phyloP scores from a whole-genome alignment of 2,329 filamentous ascomycete species.

The Botrytis aclada region DNA sequence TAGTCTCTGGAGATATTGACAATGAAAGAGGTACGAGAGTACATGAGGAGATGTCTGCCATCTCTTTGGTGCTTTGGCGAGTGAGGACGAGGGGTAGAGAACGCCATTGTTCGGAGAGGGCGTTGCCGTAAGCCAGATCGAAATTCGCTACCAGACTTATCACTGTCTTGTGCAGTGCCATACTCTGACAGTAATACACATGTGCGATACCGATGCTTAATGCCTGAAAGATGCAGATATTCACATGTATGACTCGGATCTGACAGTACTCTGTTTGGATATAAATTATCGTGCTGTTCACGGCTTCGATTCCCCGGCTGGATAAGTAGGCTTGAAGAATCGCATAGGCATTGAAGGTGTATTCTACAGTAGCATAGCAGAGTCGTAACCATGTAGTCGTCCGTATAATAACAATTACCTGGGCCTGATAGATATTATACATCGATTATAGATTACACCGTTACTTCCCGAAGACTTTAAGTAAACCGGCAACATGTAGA shows the following conservation, averaged over 20 bases:
- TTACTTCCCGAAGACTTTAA: not conserved
- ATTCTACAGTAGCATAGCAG: not conserved
- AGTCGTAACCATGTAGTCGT: not conserved
- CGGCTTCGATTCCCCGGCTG: conserved; percentile 5
- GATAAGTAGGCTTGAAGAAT: not conserved
- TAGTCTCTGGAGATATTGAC: conserved; percentile 4
- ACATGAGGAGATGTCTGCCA: not conserved
- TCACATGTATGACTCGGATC: conserved; percentile 7
- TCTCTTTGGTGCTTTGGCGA: conserved; percentile 1
- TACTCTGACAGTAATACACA: not conserved
- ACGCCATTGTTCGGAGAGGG: conserved; percentile 8
- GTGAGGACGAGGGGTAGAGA: conserved; percentile 3
- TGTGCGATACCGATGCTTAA: not conserved
- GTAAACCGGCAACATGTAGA: not conserved
- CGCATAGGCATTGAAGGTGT: not conserved
- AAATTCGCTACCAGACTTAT: conserved; percentile 14
- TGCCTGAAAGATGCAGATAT: not conserved
- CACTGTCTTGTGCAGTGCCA: not conserved
- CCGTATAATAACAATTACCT: not conserved
- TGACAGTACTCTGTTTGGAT: conserved; percentile 8
- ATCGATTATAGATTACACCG: conserved; percentile 1
- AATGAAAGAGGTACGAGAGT: not conserved
- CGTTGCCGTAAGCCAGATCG: not conserved
- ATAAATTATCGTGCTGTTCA: conserved; percentile 2
- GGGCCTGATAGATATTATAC: not conserved